phyloP scores from a whole-genome alignment of 768 basidiomycete species.

The Lentinula guzmanii region DNA sequence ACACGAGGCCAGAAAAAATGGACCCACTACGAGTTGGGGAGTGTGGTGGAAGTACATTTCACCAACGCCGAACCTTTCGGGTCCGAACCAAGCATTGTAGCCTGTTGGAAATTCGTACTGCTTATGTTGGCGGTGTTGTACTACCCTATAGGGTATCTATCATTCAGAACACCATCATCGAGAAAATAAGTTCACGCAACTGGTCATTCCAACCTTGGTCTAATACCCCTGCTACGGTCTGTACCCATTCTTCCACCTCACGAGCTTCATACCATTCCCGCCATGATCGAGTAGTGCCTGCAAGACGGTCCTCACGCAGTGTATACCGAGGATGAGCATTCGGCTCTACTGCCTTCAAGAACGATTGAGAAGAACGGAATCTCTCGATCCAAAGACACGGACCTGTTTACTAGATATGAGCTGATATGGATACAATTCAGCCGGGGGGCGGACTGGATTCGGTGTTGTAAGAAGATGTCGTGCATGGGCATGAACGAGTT shows the following conservation, averaged over 20 bases:
- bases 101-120: constrained; percentile 97
- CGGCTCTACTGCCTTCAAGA: constrained; percentile 65
- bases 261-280: constrained; percentile 68
- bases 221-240: constrained; percentile 79
- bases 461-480: constrained; percentile 55
- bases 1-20: background rate
- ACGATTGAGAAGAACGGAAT: background rate
- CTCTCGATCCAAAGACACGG: constrained; percentile 11
- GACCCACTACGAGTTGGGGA: constrained; percentile 43
- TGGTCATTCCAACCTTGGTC: constrained; percentile 88
- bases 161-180: background rate
- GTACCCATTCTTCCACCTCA: constrained; percentile 94
- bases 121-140: constrained; percentile 46
- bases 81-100: constrained; percentile 76
- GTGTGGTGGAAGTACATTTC: constrained; percentile 87
- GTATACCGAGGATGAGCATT: constrained; percentile 58
- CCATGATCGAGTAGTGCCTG: constrained; percentile 79
- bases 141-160: constrained; percentile 37
- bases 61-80: constrained; percentile 77
- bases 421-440: constrained; percentile 81
- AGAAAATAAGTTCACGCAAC: constrained; percentile 25
- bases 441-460: constrained; percentile 42
- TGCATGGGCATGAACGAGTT: constrained; percentile 77
- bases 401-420: constrained; percentile 81
- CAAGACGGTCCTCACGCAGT: constrained; percentile 68